Conservation (phyloP, 78 protist genomes). For the Salpingoeca rosetta region DNA sequence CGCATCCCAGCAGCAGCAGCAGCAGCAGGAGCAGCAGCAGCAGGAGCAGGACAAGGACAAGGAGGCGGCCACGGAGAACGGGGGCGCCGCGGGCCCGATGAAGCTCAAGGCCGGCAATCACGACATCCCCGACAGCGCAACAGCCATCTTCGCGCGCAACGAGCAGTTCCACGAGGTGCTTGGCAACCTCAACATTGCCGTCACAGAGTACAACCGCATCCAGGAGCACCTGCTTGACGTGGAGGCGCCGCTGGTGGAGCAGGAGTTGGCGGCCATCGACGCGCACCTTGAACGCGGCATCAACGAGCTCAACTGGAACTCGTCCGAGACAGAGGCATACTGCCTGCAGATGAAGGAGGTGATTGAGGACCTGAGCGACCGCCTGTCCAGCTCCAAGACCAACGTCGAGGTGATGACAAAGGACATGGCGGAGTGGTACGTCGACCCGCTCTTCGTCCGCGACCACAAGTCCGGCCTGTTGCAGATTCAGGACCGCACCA, state of each 20-base stretch:
- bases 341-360: not conserved
- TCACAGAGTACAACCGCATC: constrained; percentile 48
- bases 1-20: too few species aligned
- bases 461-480: not conserved
- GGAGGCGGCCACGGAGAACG: too few species aligned
- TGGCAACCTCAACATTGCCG: constrained; percentile 43
- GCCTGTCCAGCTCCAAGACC: not conserved
- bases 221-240: constrained; percentile 33
- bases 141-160: not conserved
- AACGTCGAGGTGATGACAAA: constrained; percentile 4
- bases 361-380: not conserved
- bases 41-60: too few species aligned
- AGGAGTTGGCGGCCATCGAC: constrained; percentile 37
- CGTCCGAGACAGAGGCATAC: constrained; percentile 24
- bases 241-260: constrained; percentile 57
- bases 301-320: constrained; percentile 10
- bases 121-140: not conserved
- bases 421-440: constrained; percentile 7
- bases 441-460: not conserved
- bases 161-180: constrained; percentile 12
- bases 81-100: too few species aligned
- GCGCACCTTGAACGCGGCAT: constrained; percentile 36
- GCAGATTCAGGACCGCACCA: not conserved
- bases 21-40: too few species aligned
- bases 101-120: too few species aligned